Evolutionary conservation across 805 yeast species (phyloP).

Genomic region (Hanseniaspora valbyensis): DNA sequence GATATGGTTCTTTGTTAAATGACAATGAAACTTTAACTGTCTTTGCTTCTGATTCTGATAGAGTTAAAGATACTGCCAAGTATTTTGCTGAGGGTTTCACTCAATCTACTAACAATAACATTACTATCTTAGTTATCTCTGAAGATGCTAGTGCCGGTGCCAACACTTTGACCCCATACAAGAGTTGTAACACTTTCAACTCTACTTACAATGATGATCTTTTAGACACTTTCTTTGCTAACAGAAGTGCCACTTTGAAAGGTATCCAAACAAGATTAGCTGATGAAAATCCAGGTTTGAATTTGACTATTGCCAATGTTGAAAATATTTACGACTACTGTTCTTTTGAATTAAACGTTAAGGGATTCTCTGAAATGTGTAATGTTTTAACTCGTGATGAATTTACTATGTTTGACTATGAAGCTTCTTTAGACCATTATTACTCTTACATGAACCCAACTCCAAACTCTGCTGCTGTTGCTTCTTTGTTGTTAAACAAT

Average conservation of each 20-base stretch:
- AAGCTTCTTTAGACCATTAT: constrained; percentile 47
- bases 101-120: constrained; percentile 31
- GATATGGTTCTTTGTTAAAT: constrained; percentile 34
- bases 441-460: constrained; percentile 39
- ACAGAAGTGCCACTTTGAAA: constrained; percentile 32
- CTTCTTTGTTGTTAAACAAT: constrained; percentile 47
- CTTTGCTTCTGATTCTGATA: constrained; percentile 39
- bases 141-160: constrained; percentile 39
- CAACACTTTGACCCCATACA: constrained; percentile 39
- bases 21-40: constrained; percentile 32
- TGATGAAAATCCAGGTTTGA: constrained; percentile 42
- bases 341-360: constrained; percentile 63
- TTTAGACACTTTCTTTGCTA: constrained; percentile 18
- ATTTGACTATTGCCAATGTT: constrained; percentile 44
- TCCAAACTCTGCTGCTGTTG: constrained; percentile 36
- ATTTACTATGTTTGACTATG: constrained; percentile 51
- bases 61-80: constrained; percentile 38
- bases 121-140: constrained; percentile 29
- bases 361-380: constrained; percentile 61
- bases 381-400: constrained; percentile 57
- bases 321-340: constrained; percentile 48
- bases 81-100: constrained; percentile 40
- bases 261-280: constrained; percentile 48
- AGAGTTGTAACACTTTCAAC: constrained; percentile 35
- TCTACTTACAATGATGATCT: constrained; percentile 19